Evolutionary conservation across 371 early-diverging fungal genomes (phyloP).

Genomic region (Neoconidiobolus thromboides): DNA sequence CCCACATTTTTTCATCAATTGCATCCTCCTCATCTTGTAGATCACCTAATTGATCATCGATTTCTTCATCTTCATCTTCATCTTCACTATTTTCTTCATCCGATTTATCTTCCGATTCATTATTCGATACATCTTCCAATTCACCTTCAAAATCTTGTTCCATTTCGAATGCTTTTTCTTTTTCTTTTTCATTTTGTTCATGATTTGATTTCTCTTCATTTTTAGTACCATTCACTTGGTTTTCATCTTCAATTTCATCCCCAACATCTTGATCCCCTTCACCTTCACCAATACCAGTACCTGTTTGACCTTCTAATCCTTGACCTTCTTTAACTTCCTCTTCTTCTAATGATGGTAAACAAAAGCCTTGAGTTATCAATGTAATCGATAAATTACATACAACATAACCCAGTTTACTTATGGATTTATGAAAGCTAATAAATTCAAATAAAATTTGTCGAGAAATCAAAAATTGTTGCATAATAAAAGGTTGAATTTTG

Average conservation of each 20-base stretch:
- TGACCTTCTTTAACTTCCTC: conserved; percentile 20
- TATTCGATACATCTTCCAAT: conserved; percentile 65
- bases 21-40: conserved; percentile 58
- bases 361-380: conserved; percentile 67
- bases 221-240: conserved; percentile 76
- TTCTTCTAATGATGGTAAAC: conserved; percentile 50
- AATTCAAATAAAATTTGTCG: conserved; percentile 37
- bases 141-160: conserved; percentile 88
- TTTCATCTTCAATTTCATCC: conserved; percentile 90
- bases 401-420: conserved; percentile 39
- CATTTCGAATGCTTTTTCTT: conserved; percentile 92
- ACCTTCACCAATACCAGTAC: conserved; percentile 81
- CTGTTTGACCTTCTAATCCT: conserved; percentile 31
- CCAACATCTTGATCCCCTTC: conserved; percentile 89
- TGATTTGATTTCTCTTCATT: conserved; percentile 38
- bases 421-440: conserved; percentile 42
- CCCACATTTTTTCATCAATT: conserved; percentile 95
- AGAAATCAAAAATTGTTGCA: conserved; percentile 40
- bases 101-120: conserved; percentile 30
- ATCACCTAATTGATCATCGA: conserved; percentile 82
- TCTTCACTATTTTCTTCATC: conserved; percentile 25
- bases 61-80: conserved; percentile 38
- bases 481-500: conserved; percentile 37
- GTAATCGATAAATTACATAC: conserved; percentile 47
- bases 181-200: conserved; percentile 29